These are phyloP conservation scores for Celoporthe dispersa DNA, from an alignment of 2,329 filamentous ascomycete species.

Conservation along the genomic window DNA sequence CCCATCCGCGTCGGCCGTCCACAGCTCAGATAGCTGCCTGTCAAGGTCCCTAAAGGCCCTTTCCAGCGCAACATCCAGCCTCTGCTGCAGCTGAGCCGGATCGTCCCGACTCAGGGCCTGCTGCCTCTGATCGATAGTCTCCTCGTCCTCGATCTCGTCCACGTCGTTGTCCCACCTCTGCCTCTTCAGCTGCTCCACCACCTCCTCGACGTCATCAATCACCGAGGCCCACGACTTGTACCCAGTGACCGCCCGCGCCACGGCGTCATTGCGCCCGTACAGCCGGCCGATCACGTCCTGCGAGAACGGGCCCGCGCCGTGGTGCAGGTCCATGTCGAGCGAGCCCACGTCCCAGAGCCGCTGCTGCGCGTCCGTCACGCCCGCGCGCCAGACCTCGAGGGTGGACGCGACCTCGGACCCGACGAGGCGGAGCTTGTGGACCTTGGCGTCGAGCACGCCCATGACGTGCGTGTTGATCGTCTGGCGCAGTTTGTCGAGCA, in stretches of 20 bases:
- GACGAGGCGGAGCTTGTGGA: constrained; percentile 66
- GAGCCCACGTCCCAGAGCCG: constrained; percentile 71
- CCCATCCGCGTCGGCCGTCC: constrained; percentile 50
- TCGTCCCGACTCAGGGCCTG: constrained; percentile 69
- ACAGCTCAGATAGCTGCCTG: constrained; percentile 55
- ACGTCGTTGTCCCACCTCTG: constrained; percentile 78
- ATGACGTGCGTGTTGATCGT: constrained; percentile 72
- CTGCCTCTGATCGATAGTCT: constrained; percentile 69
- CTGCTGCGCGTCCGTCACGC: constrained; percentile 52
- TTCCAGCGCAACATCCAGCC: constrained; percentile 39
- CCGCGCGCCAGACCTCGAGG: constrained; percentile 63
- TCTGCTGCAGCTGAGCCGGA: constrained; percentile 42
- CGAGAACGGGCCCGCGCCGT: constrained; percentile 71
- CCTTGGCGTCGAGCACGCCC: constrained; percentile 65
- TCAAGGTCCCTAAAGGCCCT: constrained; percentile 54
- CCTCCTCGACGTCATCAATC: constrained; percentile 67
- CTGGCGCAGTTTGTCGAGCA: constrained; percentile 70
- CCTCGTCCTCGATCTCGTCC: constrained; percentile 75
- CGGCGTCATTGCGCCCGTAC: constrained; percentile 71
- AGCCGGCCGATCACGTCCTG: constrained; percentile 69
- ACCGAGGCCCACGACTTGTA: constrained; percentile 77
- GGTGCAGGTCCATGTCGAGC: constrained; percentile 66
- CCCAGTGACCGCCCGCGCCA: constrained; percentile 63
- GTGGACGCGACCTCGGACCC: constrained; percentile 66
- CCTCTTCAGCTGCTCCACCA: constrained; percentile 67